phyloP scores from a whole-genome alignment of 805 yeast genomes.

The Candida ovalis region DNA sequence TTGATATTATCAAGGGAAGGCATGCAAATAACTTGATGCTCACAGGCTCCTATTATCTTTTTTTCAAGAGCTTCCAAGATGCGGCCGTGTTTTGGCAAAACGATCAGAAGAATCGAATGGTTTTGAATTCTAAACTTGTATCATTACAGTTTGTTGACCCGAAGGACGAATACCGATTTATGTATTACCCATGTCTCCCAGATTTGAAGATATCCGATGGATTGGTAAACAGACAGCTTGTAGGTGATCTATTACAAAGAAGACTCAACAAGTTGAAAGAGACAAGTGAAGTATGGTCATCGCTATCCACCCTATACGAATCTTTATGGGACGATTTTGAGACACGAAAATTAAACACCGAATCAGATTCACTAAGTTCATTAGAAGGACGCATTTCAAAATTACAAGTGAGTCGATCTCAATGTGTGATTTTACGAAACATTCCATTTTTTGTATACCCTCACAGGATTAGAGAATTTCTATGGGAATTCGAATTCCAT shows the following conservation, averaged over 20 bases:
- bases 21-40: conserved; percentile 41
- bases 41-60: conserved; percentile 48
- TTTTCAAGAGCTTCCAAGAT: conserved; percentile 42
- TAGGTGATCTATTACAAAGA: neutral
- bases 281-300: conserved; percentile 1
- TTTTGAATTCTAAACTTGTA: conserved; percentile 48
- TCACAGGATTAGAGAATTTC: conserved; percentile 31
- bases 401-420: conserved; percentile 20
- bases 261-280: neutral
- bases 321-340: conserved; percentile 10
- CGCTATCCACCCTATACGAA: conserved; percentile 5
- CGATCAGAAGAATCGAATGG: conserved; percentile 32
- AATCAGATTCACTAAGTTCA: neutral
- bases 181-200: conserved; percentile 20
- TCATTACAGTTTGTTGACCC: conserved; percentile 42
- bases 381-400: neutral
- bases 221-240: conserved; percentile 3
- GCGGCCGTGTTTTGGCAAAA: conserved; percentile 54
- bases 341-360: neutral
- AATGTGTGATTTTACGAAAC: conserved; percentile 40
- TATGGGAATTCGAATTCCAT: conserved; percentile 51
- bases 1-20: conserved; percentile 47
- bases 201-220: conserved; percentile 12
- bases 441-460: conserved; percentile 42
- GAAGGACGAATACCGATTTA: conserved; percentile 14